These are phyloP conservation scores for Silene vulgaris DNA, from an alignment of 179 eudicot species.

Conservation along the genomic window DNA sequence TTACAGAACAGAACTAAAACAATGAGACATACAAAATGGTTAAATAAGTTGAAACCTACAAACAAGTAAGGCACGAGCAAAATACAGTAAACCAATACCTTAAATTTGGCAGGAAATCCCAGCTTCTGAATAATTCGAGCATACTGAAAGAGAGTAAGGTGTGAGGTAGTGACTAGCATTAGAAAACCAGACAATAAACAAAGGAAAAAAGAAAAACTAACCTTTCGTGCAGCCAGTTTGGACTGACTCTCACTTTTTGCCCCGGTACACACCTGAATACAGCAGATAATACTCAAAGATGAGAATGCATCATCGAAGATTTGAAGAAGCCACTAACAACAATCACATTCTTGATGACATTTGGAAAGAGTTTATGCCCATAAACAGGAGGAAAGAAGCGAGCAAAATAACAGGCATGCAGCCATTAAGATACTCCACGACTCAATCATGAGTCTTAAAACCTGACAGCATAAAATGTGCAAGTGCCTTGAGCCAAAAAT, in stretches of 20 bases:
- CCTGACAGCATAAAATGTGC: background rate
- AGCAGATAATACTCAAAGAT: slow-evolving; percentile 2
- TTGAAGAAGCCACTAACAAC: background rate
- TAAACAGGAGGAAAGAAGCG: background rate
- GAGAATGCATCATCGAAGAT: background rate
- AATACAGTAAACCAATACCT: slow-evolving; percentile 36
- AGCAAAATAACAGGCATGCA: background rate
- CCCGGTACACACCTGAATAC: slow-evolving; percentile 76
- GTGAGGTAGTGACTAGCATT: background rate
- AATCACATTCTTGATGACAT: background rate
- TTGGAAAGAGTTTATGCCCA: background rate
- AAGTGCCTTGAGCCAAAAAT: background rate
- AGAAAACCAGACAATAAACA: background rate
- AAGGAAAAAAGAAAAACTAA: slow-evolving; percentile 13
- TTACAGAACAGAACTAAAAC: background rate
- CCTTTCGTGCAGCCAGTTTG: slow-evolving; percentile 79
- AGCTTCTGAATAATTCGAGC: slow-evolving; percentile 85
- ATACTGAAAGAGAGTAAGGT: slow-evolving; percentile 42
- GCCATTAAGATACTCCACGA: background rate
- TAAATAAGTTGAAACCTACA: background rate
- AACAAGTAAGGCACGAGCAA: too few relatives aligned
- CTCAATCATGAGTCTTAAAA: background rate
- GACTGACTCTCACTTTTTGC: slow-evolving; percentile 84
- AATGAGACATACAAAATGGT: background rate
- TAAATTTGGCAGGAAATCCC: slow-evolving; percentile 77